Conservation (phyloP, 208 protist genomes). For the Leishmania tropica region DNA sequence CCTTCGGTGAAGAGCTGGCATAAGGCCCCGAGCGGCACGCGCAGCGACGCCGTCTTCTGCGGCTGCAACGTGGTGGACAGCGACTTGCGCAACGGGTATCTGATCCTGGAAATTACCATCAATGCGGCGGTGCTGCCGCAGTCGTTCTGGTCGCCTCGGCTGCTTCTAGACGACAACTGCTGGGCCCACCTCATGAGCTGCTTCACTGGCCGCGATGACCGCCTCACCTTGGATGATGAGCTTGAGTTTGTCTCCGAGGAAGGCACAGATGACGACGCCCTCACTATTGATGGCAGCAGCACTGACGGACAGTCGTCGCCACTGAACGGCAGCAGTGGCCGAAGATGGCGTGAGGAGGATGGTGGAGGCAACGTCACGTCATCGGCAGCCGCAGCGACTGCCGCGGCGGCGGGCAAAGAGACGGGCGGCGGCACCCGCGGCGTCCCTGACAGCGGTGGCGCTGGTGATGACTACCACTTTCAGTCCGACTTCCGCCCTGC, state of each 20-base stretch:
- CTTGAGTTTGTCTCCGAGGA: slow-evolving; percentile 9
- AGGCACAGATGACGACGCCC: neutral
- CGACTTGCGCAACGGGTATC: slow-evolving; percentile 67
- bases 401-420: neutral
- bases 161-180: slow-evolving; percentile 25
- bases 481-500: slow-evolving; percentile 54
- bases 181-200: slow-evolving; percentile 66
- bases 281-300: slow-evolving; percentile 1
- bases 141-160: slow-evolving; percentile 34
- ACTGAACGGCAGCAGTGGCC: neutral
- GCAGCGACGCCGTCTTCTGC: slow-evolving; percentile 45
- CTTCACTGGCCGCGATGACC: slow-evolving; percentile 61
- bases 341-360: neutral
- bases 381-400: neutral
- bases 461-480: slow-evolving; percentile 38
- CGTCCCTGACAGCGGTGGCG: neutral
- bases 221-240: slow-evolving; percentile 24
- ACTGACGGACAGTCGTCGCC: neutral
- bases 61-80: slow-evolving; percentile 79
- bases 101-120: slow-evolving; percentile 73
- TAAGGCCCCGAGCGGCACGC: slow-evolving; percentile 19
- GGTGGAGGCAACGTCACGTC: neutral
- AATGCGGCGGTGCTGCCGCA: slow-evolving; percentile 27
- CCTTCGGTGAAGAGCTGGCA: slow-evolving; percentile 19
- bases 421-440: slow-evolving; percentile 5